Percentiles rank a stretch among this genome's conserved stretches.
Evolutionary conservation across 2,329 filamentous ascomycete genomes (phyloP).

Genomic region (Arachnopeziza araneosa): DNA sequence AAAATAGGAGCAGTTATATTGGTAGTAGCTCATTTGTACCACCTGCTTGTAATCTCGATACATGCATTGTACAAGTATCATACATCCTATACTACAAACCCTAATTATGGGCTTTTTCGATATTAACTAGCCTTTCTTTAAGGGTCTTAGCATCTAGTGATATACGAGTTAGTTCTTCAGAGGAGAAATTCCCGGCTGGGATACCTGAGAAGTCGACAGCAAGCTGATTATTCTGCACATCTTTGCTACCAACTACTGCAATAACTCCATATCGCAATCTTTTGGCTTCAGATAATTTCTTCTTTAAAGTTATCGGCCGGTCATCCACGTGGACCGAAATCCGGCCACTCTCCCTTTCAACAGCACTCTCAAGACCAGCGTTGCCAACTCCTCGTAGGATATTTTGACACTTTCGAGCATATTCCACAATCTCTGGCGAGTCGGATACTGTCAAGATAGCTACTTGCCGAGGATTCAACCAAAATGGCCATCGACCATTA

Average conservation of each 20-base stretch:
- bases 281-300: constrained; percentile 70
- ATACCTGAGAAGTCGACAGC: constrained; percentile 39
- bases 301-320: constrained; percentile 54
- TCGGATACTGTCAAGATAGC: constrained; percentile 69
- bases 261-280: constrained; percentile 67
- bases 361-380: not conserved
- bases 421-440: constrained; percentile 31
- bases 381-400: constrained; percentile 3
- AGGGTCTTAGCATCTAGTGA: not conserved
- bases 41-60: not conserved
- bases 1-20: not conserved
- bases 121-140: not conserved
- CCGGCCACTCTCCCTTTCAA: constrained; percentile 7
- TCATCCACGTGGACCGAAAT: constrained; percentile 66
- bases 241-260: constrained; percentile 63
- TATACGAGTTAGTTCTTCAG: not conserved
- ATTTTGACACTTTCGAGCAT: constrained; percentile 18
- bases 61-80: constrained; percentile 5
- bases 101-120: not conserved
- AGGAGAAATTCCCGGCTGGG: not conserved
- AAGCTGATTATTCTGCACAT: constrained; percentile 54
- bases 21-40: not conserved
- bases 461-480: constrained; percentile 76
- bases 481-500: constrained; percentile 77
- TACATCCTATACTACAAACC: constrained; percentile 2